Conservation (phyloP, 257 asterid species). For the Nicotiana tomentosiformis region DNA sequence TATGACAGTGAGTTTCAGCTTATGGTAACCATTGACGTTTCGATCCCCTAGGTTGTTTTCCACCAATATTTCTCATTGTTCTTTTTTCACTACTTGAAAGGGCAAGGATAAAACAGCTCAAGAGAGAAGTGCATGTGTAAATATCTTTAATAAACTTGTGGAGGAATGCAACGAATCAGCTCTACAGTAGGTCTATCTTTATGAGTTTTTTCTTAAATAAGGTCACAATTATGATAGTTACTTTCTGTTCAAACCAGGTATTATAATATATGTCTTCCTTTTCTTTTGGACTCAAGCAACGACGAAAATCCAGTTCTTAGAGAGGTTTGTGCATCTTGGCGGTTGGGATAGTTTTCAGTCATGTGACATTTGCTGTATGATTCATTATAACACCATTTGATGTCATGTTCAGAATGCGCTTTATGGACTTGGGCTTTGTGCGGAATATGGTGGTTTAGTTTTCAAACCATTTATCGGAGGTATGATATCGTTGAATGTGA, state of each 20-base stretch:
- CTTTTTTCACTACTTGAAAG: slow-evolving; percentile 25
- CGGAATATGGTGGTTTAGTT: slow-evolving; percentile 65
- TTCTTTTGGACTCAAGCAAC: slow-evolving; percentile 89
- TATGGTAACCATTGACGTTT: neutral
- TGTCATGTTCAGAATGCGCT: slow-evolving; percentile 68
- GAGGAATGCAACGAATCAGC: slow-evolving; percentile 89
- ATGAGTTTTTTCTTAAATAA: slow-evolving; percentile 2
- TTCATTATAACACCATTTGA: slow-evolving; percentile 3
- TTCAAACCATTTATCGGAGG: slow-evolving; percentile 88
- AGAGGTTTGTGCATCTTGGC: slow-evolving; percentile 45
- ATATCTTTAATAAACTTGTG: slow-evolving; percentile 86
- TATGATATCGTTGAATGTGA: slow-evolving; percentile 13
- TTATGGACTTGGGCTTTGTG: slow-evolving; percentile 88
- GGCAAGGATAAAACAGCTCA: slow-evolving; percentile 83
- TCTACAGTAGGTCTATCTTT: slow-evolving; percentile 43
- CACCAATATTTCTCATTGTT: neutral
- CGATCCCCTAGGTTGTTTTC: neutral
- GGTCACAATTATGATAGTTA: neutral
- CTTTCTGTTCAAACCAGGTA: slow-evolving; percentile 43
- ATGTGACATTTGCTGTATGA: too few species aligned
- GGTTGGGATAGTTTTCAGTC: too few species aligned
- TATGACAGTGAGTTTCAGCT: slow-evolving; percentile 69
- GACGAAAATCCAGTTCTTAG: slow-evolving; percentile 78
- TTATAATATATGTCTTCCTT: slow-evolving; percentile 78
- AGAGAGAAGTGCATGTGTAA: slow-evolving; percentile 86